Conservation (phyloP, 1,284 basidiomycete species). For the Ustilago esculenta region DNA sequence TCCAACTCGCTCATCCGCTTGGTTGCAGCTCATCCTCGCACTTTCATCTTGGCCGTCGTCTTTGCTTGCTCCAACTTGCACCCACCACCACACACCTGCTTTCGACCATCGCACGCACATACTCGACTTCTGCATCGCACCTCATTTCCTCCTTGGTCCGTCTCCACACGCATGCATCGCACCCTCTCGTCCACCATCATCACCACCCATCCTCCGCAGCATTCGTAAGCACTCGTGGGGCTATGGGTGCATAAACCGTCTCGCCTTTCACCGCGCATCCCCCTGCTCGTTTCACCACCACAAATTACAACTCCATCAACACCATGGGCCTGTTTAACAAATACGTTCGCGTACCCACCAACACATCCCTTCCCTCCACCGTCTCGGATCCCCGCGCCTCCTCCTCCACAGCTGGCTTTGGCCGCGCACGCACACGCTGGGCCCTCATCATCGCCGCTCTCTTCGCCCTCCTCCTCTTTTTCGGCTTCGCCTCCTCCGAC, state of each 20-base stretch:
- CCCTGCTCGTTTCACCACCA: too few relatives aligned
- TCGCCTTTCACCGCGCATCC: neutral
- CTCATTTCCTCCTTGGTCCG: too few relatives aligned
- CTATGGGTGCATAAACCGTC: neutral
- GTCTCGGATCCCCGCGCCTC: conserved; percentile 16
- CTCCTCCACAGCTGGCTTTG: conserved; percentile 20
- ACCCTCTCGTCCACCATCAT: too few relatives aligned
- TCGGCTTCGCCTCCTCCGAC: conserved; percentile 31
- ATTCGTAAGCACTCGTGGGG: neutral
- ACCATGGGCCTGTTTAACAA: conserved; percentile 34
- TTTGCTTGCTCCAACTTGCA: too few relatives aligned
- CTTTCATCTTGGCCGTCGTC: too few relatives aligned
- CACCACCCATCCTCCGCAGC: too few relatives aligned
- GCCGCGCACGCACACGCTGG: conserved; percentile 49
- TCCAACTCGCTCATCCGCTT: too few relatives aligned
- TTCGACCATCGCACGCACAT: too few relatives aligned
- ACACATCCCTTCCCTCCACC: conserved; percentile 14
- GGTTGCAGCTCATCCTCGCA: too few relatives aligned
- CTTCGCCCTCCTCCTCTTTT: conserved; percentile 34
- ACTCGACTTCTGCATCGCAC: too few relatives aligned
- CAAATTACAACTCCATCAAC: too few relatives aligned
- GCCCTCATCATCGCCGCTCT: conserved; percentile 26
- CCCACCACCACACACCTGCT: neutral
- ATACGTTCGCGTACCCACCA: conserved; percentile 39
- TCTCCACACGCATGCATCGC: too few relatives aligned